These are phyloP conservation scores for Sarocladiaceae sp. DNA, from an alignment of 2,329 filamentous ascomycete genomes.

Conservation along the genomic window DNA sequence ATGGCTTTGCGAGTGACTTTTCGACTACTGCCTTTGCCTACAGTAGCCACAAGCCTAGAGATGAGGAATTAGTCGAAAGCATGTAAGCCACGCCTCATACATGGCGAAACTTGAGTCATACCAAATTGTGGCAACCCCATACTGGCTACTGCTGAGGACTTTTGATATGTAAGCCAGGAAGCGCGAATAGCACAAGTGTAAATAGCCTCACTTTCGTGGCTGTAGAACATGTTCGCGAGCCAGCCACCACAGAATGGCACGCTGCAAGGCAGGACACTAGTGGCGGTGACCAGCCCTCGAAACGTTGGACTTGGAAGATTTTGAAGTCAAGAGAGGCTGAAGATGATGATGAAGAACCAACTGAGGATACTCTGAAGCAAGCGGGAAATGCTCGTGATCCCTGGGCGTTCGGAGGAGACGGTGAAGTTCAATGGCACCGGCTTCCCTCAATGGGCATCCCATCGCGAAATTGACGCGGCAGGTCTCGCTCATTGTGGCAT, in stretches of 20 bases:
- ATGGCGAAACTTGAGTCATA: conserved; percentile 35
- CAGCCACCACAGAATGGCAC: neutral
- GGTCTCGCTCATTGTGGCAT: neutral
- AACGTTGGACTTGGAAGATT: too few species aligned
- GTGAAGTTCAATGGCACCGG: neutral
- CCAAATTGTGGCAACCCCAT: conserved; percentile 95
- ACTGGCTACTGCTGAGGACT: conserved; percentile 78
- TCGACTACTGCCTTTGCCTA: conserved; percentile 66
- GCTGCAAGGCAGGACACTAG: too few species aligned
- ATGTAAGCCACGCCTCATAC: neutral
- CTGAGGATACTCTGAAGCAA: too few species aligned
- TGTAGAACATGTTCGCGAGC: conserved; percentile 75
- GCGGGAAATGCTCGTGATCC: too few species aligned
- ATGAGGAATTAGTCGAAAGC: too few species aligned
- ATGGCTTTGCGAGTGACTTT: conserved; percentile 82
- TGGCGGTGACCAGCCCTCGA: too few species aligned
- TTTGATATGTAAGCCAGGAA: conserved; percentile 18
- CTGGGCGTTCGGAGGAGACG: neutral
- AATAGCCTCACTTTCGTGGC: conserved; percentile 72
- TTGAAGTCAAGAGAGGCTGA: too few species aligned
- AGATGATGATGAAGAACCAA: too few species aligned
- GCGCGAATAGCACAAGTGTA: neutral
- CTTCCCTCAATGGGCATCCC: neutral
- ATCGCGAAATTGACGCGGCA: neutral
- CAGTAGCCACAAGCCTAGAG: conserved; percentile 92